phyloP scores from a whole-genome alignment of 2,329 filamentous ascomycete genomes.

The Aspergillus piperis region DNA sequence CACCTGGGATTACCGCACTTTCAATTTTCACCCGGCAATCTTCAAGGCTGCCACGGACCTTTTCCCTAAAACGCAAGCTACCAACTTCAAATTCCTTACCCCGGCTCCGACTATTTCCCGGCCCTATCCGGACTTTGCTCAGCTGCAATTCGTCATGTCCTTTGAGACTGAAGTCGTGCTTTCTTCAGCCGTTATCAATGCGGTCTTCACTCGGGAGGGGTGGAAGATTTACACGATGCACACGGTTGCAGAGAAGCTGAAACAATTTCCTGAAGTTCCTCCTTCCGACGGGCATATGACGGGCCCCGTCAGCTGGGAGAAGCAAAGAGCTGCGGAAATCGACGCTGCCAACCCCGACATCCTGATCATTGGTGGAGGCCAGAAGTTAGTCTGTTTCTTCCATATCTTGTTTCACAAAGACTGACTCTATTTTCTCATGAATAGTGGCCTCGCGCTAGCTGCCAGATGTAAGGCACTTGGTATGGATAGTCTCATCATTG shows the following conservation, averaged over 20 bases:
- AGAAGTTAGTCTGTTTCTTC: constrained; percentile 13
- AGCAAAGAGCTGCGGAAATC: constrained; percentile 28
- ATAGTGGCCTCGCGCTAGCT: constrained; percentile 28
- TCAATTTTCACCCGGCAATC: constrained; percentile 36
- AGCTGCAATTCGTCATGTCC: constrained; percentile 33
- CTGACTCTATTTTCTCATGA: not conserved
- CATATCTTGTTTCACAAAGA: not conserved
- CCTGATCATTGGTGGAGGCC: constrained; percentile 29
- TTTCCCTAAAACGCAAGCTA: constrained; percentile 30
- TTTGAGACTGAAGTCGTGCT: constrained; percentile 33
- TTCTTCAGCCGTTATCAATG: constrained; percentile 35
- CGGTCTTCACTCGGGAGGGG: constrained; percentile 34
- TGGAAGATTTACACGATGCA: constrained; percentile 41
- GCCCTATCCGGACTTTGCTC: constrained; percentile 32
- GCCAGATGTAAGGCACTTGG: constrained; percentile 28
- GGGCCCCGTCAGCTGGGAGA: constrained; percentile 35
- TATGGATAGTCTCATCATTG: constrained; percentile 34
- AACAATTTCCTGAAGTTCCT: constrained; percentile 32
- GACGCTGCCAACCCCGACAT: constrained; percentile 29
- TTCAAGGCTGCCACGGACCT: constrained; percentile 37
- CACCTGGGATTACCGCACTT: constrained; percentile 41
- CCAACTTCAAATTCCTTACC: constrained; percentile 28
- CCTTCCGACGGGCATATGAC: constrained; percentile 39
- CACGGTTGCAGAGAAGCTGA: constrained; percentile 36
- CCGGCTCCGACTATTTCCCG: constrained; percentile 25